Evolutionary conservation across 495 filamentous ascomycete genomes (phyloP).

Genomic region (Lepidopterella palustris): DNA sequence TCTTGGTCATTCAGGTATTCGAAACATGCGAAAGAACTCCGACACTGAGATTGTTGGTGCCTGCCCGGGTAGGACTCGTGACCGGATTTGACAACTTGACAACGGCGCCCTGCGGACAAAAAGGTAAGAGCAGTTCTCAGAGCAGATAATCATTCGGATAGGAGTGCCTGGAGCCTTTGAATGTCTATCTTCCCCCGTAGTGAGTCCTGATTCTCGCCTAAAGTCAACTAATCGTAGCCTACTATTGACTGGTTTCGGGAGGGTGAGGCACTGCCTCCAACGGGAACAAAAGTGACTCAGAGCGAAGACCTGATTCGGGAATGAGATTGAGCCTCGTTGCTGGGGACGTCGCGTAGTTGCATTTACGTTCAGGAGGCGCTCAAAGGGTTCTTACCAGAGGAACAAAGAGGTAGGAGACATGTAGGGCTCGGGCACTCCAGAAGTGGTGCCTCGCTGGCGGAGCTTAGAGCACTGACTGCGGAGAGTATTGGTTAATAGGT

Average conservation of each 20-base stretch:
- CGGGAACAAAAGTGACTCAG: constrained; percentile 23
- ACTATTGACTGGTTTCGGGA: constrained; percentile 23
- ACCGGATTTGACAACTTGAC: constrained; percentile 15
- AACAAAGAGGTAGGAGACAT: constrained; percentile 28
- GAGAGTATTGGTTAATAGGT: constrained; percentile 4
- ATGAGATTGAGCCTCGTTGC: constrained; percentile 17
- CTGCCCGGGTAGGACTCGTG: constrained; percentile 19
- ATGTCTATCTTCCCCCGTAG: constrained; percentile 13
- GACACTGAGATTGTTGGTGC: constrained; percentile 5
- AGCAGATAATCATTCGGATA: constrained; percentile 26
- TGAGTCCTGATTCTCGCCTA: constrained; percentile 18
- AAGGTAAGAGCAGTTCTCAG: constrained; percentile 21
- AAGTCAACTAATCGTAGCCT: constrained; percentile 10
- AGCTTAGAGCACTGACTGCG: constrained; percentile 3
- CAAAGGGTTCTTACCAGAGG: constrained; percentile 19
- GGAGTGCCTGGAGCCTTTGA: constrained; percentile 19
- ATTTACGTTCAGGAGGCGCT: not conserved
- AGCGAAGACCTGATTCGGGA: constrained; percentile 19
- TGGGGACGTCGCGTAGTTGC: constrained; percentile 20
- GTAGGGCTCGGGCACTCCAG: too few species aligned
- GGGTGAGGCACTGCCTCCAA: constrained; percentile 9
- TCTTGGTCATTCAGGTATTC: constrained; percentile 15
- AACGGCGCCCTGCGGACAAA: constrained; percentile 16
- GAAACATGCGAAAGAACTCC: constrained; percentile 12
- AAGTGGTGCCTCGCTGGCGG: constrained; percentile 10